phyloP scores from a whole-genome alignment of 129 eudicot genomes.

The Pseudognaphalium luteoalbum region DNA sequence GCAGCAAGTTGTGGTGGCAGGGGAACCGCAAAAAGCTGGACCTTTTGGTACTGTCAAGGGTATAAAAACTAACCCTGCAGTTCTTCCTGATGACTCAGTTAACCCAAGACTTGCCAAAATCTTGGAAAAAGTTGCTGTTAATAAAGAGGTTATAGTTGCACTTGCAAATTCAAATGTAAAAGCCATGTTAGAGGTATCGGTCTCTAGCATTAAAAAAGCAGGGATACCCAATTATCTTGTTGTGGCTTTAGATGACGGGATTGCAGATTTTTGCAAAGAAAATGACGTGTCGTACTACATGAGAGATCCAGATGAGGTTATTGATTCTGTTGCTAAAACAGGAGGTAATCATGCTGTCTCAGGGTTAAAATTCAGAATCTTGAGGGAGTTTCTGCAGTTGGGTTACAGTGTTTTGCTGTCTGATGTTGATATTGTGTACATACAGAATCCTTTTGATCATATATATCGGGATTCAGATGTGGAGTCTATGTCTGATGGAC shows the following conservation, averaged over 20 bases:
- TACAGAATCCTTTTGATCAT: slow-evolving; percentile 71
- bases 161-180: slow-evolving; percentile 78
- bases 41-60: slow-evolving; percentile 82
- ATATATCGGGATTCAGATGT: slow-evolving; percentile 75
- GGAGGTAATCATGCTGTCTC: slow-evolving; percentile 83
- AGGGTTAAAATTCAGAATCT: slow-evolving; percentile 66
- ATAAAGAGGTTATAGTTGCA: slow-evolving; percentile 71
- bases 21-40: slow-evolving; percentile 66
- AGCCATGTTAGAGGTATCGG: slow-evolving; percentile 63
- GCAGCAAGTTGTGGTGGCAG: slow-evolving; percentile 44
- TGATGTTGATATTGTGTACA: slow-evolving; percentile 79
- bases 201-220: slow-evolving; percentile 63
- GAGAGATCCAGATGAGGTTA: slow-evolving; percentile 65
- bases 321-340: slow-evolving; percentile 54
- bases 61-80: slow-evolving; percentile 60
- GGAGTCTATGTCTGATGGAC: slow-evolving; percentile 94
- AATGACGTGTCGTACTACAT: slow-evolving; percentile 60
- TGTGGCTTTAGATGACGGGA: slow-evolving; percentile 71
- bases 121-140: slow-evolving; percentile 55
- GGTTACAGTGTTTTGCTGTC: slow-evolving; percentile 80
- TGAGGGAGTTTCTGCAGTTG: slow-evolving; percentile 75
- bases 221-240: slow-evolving; percentile 74
- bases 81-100: slow-evolving; percentile 68
- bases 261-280: slow-evolving; percentile 62
- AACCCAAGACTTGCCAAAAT: slow-evolving; percentile 75